Evolutionary conservation across 2,329 filamentous ascomycete species (phyloP), one percentile per base, ranked within the genome.

Genomic region (Cadophora malorum): DNA sequence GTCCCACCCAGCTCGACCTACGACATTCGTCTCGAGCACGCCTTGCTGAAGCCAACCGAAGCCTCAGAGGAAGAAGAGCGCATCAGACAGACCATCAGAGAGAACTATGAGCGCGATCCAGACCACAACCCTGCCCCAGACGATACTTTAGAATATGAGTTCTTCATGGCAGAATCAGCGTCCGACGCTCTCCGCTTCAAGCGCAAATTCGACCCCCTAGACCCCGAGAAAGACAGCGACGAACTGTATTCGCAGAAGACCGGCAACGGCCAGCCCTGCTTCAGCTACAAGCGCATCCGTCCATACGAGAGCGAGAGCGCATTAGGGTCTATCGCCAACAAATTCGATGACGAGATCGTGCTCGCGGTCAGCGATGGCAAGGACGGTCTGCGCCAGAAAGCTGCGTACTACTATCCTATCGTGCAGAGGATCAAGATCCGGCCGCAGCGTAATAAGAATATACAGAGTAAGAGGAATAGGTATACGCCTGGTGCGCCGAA

Each of bases 381-480:
- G 47, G 82, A 84, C 70, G 83, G 83, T 62, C 78, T 80, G 66
- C 76, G 80, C 61, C 83, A 86, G 71, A 87, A 86, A 76, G 88
- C 84, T 7, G 86, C 85, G 14, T 90, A 89, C 78, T 91, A 90
- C 79, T 91, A 91, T 73, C 89, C 89, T 4, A 83, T 91, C 70
- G 86, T 91, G 79, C 88, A 90, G 78, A 85, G 87, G 64, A 86
- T 84, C 58, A 83, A 83, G 25, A 86, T 91, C 74, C 83, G 87
- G 55, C 87, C 87, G 35, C 88, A 89, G 78, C 84, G 88, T 67
- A 85, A 83, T 69, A 89, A 87, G 81, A 88, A 88, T 75, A 88
- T 90, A 71, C 83, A 86, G 56, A 84, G 85, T 38, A 73, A 73
- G 59, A 71, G 69, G 52, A 71, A 69, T 49, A 67, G 72, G 16